Conservation (phyloP, 2,329 filamentous ascomycete species). For the Trichophyton verrucosum region DNA sequence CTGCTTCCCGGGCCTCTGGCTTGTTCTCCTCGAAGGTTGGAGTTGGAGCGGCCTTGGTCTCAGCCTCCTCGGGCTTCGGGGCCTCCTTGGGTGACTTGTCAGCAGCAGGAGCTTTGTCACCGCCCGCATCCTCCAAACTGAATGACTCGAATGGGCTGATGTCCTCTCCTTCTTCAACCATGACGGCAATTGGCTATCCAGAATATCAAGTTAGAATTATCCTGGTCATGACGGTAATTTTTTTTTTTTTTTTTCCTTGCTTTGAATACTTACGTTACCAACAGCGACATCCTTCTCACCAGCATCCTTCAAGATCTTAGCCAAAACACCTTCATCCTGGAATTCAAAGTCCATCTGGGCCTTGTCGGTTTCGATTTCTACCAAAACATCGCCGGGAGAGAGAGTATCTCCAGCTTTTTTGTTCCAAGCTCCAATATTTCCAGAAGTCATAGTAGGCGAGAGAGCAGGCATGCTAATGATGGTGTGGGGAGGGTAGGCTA, state of each 20-base stretch:
- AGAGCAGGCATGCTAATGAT: conserved; percentile 96
- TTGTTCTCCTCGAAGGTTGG: conserved; percentile 48
- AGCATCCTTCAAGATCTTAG: conserved; percentile 83
- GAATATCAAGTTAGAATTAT: not conserved
- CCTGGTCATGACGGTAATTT: not conserved
- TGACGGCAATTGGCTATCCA: conserved; percentile 76
- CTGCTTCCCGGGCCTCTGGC: conserved; percentile 41
- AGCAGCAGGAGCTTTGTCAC: conserved; percentile 55
- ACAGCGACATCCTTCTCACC: conserved; percentile 91
- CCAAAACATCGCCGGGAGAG: conserved; percentile 82
- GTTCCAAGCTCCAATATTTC: conserved; percentile 95
- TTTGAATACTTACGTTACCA: conserved; percentile 62
- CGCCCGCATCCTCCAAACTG: conserved; percentile 78
- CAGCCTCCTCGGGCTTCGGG: conserved; percentile 36
- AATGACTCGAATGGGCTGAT: conserved; percentile 81
- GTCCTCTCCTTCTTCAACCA: conserved; percentile 85
- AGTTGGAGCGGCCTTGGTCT: conserved; percentile 44
- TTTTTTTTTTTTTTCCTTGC: not conserved
- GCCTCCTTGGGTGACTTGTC: conserved; percentile 53
- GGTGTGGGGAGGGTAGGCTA: conserved; percentile 89
- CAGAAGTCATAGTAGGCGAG: conserved; percentile 92
- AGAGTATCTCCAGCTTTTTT: conserved; percentile 89
- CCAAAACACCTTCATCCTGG: conserved; percentile 92
- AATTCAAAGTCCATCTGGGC: conserved; percentile 99
- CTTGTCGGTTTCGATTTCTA: conserved; percentile 99